Conservation (phyloP, 768 basidiomycete genomes). For the Termitomyces sp. region DNA sequence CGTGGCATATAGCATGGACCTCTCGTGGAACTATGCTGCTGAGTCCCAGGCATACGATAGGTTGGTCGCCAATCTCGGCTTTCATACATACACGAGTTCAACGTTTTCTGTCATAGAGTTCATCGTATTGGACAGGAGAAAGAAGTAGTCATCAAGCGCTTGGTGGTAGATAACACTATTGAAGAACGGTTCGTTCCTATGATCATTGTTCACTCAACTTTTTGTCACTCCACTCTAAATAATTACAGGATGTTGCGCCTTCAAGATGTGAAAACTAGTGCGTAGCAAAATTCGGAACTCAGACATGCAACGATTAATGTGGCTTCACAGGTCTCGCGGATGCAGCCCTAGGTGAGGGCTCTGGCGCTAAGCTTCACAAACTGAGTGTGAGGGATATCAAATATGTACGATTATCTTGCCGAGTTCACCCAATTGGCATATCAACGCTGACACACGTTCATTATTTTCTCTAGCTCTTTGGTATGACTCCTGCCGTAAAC, state of each 20-base stretch:
- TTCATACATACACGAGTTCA: constrained; percentile 17
- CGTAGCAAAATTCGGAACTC: constrained; percentile 8
- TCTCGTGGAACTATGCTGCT: constrained; percentile 72
- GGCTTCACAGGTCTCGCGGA: constrained; percentile 47
- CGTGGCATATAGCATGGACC: constrained; percentile 48
- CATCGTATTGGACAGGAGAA: constrained; percentile 73
- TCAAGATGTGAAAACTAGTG: constrained; percentile 63
- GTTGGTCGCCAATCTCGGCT: constrained; percentile 15
- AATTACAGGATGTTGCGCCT: constrained; percentile 56
- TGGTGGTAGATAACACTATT: constrained; percentile 64
- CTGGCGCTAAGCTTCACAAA: constrained; percentile 56
- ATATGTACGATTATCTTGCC: constrained; percentile 36
- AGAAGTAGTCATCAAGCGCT: constrained; percentile 61
- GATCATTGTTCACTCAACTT: not conserved
- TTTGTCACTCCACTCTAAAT: not conserved
- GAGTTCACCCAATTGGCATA: not conserved
- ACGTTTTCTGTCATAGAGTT: constrained; percentile 39
- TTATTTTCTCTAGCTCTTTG: constrained; percentile 28
- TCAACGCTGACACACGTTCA: not conserved
- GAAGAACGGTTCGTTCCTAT: constrained; percentile 66
- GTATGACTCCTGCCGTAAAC: constrained; percentile 24
- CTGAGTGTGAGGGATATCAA: constrained; percentile 69
- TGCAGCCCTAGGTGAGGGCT: constrained; percentile 69
- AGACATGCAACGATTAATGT: not conserved
- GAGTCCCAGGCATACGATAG: constrained; percentile 64